Evolutionary conservation across 2,329 filamentous ascomycete genomes (phyloP).

Genomic region (Davidsoniella virescens): DNA sequence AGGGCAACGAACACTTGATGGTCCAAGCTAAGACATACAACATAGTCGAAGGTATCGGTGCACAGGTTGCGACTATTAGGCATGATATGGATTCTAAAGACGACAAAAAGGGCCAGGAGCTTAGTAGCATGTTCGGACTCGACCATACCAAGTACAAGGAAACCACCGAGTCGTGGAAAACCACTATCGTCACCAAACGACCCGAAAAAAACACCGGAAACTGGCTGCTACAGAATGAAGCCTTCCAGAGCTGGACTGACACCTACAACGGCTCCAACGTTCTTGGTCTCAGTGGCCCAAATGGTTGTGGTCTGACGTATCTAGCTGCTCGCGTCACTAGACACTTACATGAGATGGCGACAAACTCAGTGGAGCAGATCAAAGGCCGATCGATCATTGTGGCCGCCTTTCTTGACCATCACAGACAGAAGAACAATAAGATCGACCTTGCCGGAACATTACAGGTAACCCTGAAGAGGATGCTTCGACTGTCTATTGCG

Average conservation of each 20-base stretch:
- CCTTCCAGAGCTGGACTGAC: not conserved
- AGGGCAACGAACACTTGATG: not conserved
- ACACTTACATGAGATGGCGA: not conserved
- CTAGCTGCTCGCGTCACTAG: not conserved
- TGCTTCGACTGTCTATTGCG: not conserved
- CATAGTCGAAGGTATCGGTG: not conserved
- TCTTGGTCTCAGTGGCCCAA: not conserved
- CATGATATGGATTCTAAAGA: not conserved
- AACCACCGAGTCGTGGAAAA: not conserved
- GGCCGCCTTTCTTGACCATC: not conserved
- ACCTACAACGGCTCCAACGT: not conserved
- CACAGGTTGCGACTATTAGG: not conserved
- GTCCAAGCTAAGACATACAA: not conserved
- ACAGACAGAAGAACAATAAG: not conserved
- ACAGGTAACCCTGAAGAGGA: not conserved
- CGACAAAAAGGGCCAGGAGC: not conserved
- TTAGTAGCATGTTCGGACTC: too few species aligned
- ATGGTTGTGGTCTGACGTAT: conserved; percentile 3
- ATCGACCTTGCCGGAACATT: not conserved
- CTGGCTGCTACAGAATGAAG: not conserved
- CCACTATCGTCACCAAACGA: not conserved
- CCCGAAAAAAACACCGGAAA: not conserved
- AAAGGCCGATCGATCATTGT: not conserved
- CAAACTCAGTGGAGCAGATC: too few species aligned
- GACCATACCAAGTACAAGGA: too few species aligned